Evolutionary conservation across 2,329 filamentous ascomycete species (phyloP).

Genomic region (Aspergillus udagawae): DNA sequence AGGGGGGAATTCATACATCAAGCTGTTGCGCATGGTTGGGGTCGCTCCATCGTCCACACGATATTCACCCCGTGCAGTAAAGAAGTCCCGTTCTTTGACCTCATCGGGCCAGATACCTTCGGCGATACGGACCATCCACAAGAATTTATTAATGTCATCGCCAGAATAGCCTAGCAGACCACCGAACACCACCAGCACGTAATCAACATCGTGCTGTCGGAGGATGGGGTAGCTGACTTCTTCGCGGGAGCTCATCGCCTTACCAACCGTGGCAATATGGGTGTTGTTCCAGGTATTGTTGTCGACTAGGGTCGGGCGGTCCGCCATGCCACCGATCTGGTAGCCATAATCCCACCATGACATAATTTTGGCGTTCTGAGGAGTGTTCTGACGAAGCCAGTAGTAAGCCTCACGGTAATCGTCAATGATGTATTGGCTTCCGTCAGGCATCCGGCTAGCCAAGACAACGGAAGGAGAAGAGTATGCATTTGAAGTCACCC

Average conservation of each 20-base stretch:
- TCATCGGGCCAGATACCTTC: conserved; percentile 99
- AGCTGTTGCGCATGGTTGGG: conserved; percentile 96
- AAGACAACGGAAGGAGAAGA: conserved; percentile 96
- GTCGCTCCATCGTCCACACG: conserved; percentile 89
- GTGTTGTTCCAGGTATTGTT: conserved; percentile 99
- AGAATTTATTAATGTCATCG: conserved; percentile 99
- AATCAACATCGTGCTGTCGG: conserved; percentile 97
- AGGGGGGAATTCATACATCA: conserved; percentile 68
- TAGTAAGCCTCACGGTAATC: conserved; percentile 99
- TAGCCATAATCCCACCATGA: conserved; percentile 99
- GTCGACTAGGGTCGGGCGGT: conserved; percentile 92
- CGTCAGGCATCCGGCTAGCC: conserved; percentile 86
- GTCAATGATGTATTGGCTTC: conserved; percentile 96
- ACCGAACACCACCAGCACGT: conserved; percentile 95
- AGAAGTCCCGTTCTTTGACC: conserved; percentile 94
- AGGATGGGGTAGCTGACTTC: conserved; percentile 99
- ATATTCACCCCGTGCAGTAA: conserved; percentile 91
- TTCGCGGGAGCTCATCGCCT: conserved; percentile 96
- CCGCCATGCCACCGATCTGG: conserved; percentile 99
- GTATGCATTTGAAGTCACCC: conserved; percentile 98
- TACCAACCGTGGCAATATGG: conserved; percentile 97
- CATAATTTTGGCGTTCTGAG: conserved; percentile 95
- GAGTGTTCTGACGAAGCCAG: conserved; percentile 97
- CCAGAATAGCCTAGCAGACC: conserved; percentile 95
- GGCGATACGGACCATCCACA: conserved; percentile 99